Conservation (phyloP, 768 basidiomycete genomes). For the Termitomyces sp. region DNA sequence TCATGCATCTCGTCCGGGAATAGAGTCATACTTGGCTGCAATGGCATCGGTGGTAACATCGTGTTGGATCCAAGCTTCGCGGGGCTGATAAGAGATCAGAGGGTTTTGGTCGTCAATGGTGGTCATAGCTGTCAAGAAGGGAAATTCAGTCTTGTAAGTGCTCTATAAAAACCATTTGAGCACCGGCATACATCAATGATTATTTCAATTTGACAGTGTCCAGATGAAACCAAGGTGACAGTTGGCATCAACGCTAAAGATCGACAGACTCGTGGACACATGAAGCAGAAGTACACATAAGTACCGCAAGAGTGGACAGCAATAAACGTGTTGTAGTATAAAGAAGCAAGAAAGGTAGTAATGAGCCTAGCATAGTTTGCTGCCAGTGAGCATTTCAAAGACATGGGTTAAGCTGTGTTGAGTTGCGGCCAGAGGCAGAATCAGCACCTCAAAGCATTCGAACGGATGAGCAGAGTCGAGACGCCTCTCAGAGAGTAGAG, state of each 20-base stretch:
- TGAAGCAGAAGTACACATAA: not conserved
- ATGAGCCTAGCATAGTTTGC: no score
- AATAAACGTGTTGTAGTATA: no score
- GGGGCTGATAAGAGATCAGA: constrained; percentile 1
- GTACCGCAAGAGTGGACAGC: not conserved
- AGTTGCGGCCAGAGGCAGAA: no score
- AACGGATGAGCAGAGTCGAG: no score
- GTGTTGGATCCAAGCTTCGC: constrained; percentile 5
- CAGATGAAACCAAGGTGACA: not conserved
- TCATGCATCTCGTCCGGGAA: not conserved
- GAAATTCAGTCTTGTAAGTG: not conserved
- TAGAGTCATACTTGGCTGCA: not conserved
- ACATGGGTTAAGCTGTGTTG: no score
- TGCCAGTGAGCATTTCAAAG: no score
- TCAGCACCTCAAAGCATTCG: no score
- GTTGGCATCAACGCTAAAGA: not conserved
- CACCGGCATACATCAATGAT: no score
- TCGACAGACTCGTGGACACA: no score
- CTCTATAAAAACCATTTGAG: not conserved
- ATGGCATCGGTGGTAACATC: not conserved
- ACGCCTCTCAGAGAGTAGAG: no score
- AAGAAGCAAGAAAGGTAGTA: no score
- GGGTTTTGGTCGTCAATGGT: constrained; percentile 5
- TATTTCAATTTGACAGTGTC: no score
- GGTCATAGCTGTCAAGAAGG: not conserved